A percentile compares a stretch with the other conserved stretches of the same genome.
These are phyloP conservation scores for Solioccasus polychromus DNA, from an alignment of 768 basidiomycete genomes.

Conservation along the genomic window DNA sequence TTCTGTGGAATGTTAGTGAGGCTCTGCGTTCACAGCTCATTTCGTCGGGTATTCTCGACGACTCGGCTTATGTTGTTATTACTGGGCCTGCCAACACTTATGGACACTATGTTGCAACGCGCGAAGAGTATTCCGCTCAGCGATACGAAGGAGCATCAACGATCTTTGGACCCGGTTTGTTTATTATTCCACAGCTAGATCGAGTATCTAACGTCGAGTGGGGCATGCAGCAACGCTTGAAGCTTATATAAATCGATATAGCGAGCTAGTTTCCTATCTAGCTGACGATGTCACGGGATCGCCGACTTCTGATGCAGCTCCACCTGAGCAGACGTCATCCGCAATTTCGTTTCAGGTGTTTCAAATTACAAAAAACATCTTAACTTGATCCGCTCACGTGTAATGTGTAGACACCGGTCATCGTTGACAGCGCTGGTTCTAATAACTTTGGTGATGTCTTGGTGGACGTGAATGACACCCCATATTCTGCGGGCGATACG, in stretches of 20 bases:
- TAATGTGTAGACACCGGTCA: slow-evolving; percentile 49
- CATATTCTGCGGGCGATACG: slow-evolving; percentile 56
- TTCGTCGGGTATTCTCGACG: slow-evolving; percentile 56
- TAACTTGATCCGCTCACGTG: not conserved
- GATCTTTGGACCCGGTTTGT: slow-evolving; percentile 65
- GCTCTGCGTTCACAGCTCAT: slow-evolving; percentile 65
- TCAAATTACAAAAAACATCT: not conserved
- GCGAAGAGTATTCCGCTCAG: slow-evolving; percentile 71
- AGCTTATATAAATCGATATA: slow-evolving; percentile 76
- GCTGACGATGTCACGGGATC: slow-evolving; percentile 43
- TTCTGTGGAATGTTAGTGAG: slow-evolving; percentile 42
- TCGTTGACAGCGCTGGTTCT: slow-evolving; percentile 55
- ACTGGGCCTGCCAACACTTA: slow-evolving; percentile 85
- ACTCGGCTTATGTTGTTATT: slow-evolving; percentile 71
- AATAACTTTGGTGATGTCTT: slow-evolving; percentile 62
- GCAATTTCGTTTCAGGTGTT: slow-evolving; percentile 67
- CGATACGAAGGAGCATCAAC: slow-evolving; percentile 83
- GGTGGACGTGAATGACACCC: slow-evolving; percentile 45
- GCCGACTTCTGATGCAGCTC: slow-evolving; percentile 62
- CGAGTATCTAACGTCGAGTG: not conserved
- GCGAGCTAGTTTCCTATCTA: slow-evolving; percentile 61
- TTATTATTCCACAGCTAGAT: not conserved
- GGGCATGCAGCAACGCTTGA: slow-evolving; percentile 60
- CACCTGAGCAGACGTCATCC: slow-evolving; percentile 58
- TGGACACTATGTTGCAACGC: slow-evolving; percentile 69